Evolutionary conservation across 2,329 filamentous ascomycete genomes (phyloP).

Genomic region (Fusarium floridanum): DNA sequence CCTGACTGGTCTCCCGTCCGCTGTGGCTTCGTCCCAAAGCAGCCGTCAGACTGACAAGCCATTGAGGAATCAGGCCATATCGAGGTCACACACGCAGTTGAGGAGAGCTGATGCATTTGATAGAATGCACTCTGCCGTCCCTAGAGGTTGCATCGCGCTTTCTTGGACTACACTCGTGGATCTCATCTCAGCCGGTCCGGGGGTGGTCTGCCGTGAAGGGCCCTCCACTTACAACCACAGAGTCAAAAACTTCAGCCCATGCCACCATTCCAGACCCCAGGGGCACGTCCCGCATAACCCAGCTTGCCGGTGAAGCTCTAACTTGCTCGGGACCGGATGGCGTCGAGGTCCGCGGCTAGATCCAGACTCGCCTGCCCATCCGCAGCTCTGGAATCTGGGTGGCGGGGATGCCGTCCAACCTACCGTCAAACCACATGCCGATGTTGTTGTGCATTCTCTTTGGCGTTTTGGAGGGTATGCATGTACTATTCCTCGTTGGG

Average conservation of each 20-base stretch:
- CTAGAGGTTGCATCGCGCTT: conserved; percentile 26
- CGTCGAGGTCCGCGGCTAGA: conserved; percentile 13
- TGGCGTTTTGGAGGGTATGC: background rate
- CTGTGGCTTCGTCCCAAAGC: conserved; percentile 21
- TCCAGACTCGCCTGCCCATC: conserved; percentile 7
- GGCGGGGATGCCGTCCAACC: conserved; percentile 9
- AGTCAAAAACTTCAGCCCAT: background rate
- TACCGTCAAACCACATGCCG: conserved; percentile 25
- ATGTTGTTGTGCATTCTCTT: conserved; percentile 6
- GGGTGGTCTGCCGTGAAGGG: conserved; percentile 19
- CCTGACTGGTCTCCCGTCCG: conserved; percentile 19
- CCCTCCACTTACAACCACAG: background rate
- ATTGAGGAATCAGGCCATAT: conserved; percentile 31
- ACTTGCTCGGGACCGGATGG: background rate
- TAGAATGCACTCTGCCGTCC: conserved; percentile 17
- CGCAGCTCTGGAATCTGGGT: conserved; percentile 9
- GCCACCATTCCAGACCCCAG: conserved; percentile 9
- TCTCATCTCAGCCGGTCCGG: conserved; percentile 33
- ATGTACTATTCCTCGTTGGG: conserved; percentile 5
- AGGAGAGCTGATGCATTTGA: conserved; percentile 23
- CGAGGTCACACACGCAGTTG: conserved; percentile 30
- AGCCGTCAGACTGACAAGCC: conserved; percentile 18
- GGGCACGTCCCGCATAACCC: background rate
- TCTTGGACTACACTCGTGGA: conserved; percentile 24
- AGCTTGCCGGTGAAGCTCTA: background rate